Conservation (phyloP, 2,329 filamentous ascomycete species). For the Aspergillus ochraceus region DNA sequence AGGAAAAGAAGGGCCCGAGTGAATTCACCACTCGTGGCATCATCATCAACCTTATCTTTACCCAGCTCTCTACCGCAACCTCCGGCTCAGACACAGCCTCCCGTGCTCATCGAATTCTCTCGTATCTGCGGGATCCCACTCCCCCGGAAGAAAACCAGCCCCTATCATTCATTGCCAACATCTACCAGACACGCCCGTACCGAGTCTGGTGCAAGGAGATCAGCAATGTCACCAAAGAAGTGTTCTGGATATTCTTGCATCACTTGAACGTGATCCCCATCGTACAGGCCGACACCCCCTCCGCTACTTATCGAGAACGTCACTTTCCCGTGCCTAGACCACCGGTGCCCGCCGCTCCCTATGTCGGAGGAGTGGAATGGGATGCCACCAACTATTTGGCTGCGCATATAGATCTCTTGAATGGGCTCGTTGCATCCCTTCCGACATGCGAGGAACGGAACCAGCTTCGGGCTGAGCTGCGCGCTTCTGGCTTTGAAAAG, state of each 20-base stretch:
- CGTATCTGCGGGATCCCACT: slow-evolving; percentile 76
- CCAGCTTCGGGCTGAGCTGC: slow-evolving; percentile 71
- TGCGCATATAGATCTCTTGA: slow-evolving; percentile 87
- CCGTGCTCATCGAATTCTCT: slow-evolving; percentile 72
- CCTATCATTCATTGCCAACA: slow-evolving; percentile 82
- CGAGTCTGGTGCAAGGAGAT: slow-evolving; percentile 93
- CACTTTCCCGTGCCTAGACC: slow-evolving; percentile 83
- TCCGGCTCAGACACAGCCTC: slow-evolving; percentile 59
- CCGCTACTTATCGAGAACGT: slow-evolving; percentile 50
- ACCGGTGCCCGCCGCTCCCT: slow-evolving; percentile 89
- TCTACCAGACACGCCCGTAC: slow-evolving; percentile 84
- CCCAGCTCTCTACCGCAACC: slow-evolving; percentile 72
- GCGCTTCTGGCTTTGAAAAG: slow-evolving; percentile 86
- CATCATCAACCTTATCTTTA: slow-evolving; percentile 84
- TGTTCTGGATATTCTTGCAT: slow-evolving; percentile 99
- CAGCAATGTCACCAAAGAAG: slow-evolving; percentile 90
- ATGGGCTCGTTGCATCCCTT: slow-evolving; percentile 82
- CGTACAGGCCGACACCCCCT: slow-evolving; percentile 32
- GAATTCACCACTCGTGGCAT: slow-evolving; percentile 93
- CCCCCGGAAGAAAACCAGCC: slow-evolving; percentile 74
- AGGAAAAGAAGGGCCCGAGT: slow-evolving; percentile 96
- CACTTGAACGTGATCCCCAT: slow-evolving; percentile 80
- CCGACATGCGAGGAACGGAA: slow-evolving; percentile 72
- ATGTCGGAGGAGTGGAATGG: slow-evolving; percentile 97
- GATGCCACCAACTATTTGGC: slow-evolving; percentile 96